Evolutionary conservation across 495 filamentous ascomycete genomes (phyloP).

Genomic region (Xylaria grammica): DNA sequence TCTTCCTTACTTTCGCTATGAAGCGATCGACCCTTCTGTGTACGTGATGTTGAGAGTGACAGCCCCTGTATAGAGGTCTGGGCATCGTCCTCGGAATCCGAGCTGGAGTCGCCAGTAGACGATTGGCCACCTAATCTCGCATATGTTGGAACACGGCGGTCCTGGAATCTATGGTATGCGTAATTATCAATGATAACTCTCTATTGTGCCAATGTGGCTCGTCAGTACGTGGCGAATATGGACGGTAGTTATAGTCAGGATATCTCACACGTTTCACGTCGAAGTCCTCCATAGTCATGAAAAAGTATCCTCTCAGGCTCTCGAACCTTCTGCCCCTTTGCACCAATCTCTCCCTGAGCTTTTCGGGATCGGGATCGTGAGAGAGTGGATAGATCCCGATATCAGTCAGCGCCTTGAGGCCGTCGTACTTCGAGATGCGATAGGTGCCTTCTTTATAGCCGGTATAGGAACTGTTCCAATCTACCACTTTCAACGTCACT

Average conservation of each 20-base stretch:
- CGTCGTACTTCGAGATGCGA: neutral
- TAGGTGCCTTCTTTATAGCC: neutral
- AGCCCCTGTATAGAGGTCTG: too few species aligned
- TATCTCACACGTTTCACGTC: neutral
- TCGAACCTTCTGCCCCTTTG: neutral
- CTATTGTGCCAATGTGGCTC: neutral
- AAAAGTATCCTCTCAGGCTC: slow-evolving; percentile 4
- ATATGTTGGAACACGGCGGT: neutral
- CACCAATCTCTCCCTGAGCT: neutral
- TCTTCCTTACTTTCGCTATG: too few species aligned
- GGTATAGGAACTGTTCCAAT: too few species aligned
- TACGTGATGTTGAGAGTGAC: too few species aligned
- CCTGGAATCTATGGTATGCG: neutral
- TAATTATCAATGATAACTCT: neutral
- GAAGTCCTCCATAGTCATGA: neutral
- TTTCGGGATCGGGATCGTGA: neutral
- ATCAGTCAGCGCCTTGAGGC: neutral
- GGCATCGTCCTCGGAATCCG: too few species aligned
- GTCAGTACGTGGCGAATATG: too few species aligned
- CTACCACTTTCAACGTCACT: too few species aligned
- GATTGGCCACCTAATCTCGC: too few species aligned
- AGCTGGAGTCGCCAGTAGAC: too few species aligned
- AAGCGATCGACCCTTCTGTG: too few species aligned
- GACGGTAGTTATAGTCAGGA: too few species aligned
- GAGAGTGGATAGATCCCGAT: neutral